Base-by-base conservation (phyloP, 2,329 filamentous ascomycete species). In the Salinomyces thailandicus region DNA sequence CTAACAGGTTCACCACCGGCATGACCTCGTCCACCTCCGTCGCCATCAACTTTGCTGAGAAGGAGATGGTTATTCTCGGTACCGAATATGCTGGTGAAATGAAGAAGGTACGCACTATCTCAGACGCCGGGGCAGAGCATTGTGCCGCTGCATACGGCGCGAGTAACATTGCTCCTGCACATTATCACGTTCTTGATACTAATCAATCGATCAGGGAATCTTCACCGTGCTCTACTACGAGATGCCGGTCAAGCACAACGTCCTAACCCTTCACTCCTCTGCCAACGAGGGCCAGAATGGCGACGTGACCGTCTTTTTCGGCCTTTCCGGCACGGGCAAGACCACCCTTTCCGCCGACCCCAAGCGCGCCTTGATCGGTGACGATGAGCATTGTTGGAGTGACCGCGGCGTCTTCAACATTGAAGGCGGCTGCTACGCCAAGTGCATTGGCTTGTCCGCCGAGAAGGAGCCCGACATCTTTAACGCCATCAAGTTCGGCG, bases 161-260 rank as follows among this genome's bases (percentile, higher is more conserved):
- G n/a, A n/a, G 22, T 26, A 8, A 26, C 22, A n/a, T 26, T 26
- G n/a, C 22, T 26, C 8, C n/a, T n/a, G 22, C 22, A 26, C n/a
- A 8, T 26, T n/a, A 26, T 8, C 22, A 8, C 22, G 26, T 18
- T 35, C 36, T 24, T 17, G n/a, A 15, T 32, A 31, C 18, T 36
- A 20, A 36, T 18, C 18, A n/a, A 26, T 26, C 8, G n/a, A 26
- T 8, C 8, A 26, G 16, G 87, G 91, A 54, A 77, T 98, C 64
- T 98, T 98, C 75, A 98, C 91, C 32, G 86, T 98, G 34, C 79
- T 98, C 62, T 98, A 94, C 77, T 98, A 96, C 73, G 91, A 98
- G 73, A 98, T 96, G 87, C 91, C 91, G 44, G 85, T 98, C 61
- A 95, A 95, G 79, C 91, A 98, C 77, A 93, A 96, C 65, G 89